Evolutionary conservation across 192 early-diverging fungal species (phyloP), one percentile per base, ranked within the genome.

Genomic region (Backusella mclennaniae): DNA sequence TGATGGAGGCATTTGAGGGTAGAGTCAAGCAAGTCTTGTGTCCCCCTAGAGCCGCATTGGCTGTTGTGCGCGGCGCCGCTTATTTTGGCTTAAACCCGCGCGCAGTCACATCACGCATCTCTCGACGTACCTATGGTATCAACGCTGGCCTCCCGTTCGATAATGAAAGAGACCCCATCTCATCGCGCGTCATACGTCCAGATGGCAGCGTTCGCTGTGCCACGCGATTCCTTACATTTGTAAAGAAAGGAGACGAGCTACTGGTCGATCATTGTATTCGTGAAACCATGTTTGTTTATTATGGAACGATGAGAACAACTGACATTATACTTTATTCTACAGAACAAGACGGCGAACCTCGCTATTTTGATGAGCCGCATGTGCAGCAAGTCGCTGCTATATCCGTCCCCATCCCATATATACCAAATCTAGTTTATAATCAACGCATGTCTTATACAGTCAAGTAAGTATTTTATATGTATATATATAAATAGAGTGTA

Each of bases 11-110:
- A n/a, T 89, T 89, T 75, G 59, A 74, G 66, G 63, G 26, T 21
- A 66, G 81, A 6, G 79, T 89, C 7, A 41, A 78, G 4, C 81
- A 81, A 35, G 86, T 89, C 29, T 73, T 82, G 11, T 75, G 80
- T 36, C 84, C 87, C 9, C 76, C 81, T 23, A 74, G 81, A 42
- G 84, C 86, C 6, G 82, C 80, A 8, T 67, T 87, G 35, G 87
- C 87, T n/a, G 82, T 89, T 31, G 83, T 89, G 15, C 83, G 86
- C 56, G 87, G 87, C 14, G 87, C 87, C 35, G 86, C 86, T n/a
- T 78, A 75, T n/a, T 85, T 83, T 39, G 87, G 87, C 1, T 26
- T 86, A 23, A 79, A 85, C 35, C 84, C 83, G 29, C 74, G 77
- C 21, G 76, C 73, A 0, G 79, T 88, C n/a, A 85, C 80, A 41